These are phyloP conservation scores for Cinnamomum micranthum DNA, from an alignment of 164 flowering plant genomes.

Conservation along the genomic window DNA sequence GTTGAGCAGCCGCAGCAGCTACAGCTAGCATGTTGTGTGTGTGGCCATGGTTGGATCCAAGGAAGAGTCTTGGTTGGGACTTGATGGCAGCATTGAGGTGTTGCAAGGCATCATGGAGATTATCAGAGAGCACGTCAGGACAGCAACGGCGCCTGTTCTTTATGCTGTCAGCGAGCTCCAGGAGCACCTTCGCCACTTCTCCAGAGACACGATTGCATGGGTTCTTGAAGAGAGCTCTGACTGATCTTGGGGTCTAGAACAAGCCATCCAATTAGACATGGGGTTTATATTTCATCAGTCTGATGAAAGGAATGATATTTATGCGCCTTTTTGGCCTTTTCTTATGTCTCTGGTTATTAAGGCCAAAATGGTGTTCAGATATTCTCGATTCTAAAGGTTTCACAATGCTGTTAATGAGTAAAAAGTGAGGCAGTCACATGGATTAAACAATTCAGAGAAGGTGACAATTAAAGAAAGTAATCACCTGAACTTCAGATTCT, in stretches of 20 bases:
- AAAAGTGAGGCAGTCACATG: too few relatives aligned
- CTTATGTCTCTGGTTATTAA: too few relatives aligned
- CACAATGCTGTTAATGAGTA: too few relatives aligned
- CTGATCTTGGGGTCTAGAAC: conserved; percentile 56
- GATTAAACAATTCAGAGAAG: neutral
- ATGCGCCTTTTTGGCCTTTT: neutral
- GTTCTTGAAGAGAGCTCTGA: conserved; percentile 64
- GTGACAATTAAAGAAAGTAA: neutral
- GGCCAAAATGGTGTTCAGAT: too few relatives aligned
- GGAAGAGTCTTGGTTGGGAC: conserved; percentile 84
- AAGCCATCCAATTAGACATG: neutral
- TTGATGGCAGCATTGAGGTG: conserved; percentile 76
- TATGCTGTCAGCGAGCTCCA: conserved; percentile 67
- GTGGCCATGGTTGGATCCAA: conserved; percentile 44
- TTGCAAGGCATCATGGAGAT: conserved; percentile 67
- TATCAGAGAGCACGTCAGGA: conserved; percentile 59
- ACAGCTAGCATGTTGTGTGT: conserved; percentile 31
- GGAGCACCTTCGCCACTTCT: conserved; percentile 65
- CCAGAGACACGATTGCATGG: conserved; percentile 64
- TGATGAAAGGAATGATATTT: neutral
- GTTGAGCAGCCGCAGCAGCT: conserved; percentile 40
- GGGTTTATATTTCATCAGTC: too few relatives aligned
- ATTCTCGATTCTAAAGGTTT: too few relatives aligned
- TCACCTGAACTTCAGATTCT: conserved; percentile 84
- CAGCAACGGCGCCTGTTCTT: conserved; percentile 60